Percentiles rank a stretch among this genome's conserved stretches.
phyloP scores from a whole-genome alignment of 2,329 filamentous ascomycete species.

The Sporothrix humicola region DNA sequence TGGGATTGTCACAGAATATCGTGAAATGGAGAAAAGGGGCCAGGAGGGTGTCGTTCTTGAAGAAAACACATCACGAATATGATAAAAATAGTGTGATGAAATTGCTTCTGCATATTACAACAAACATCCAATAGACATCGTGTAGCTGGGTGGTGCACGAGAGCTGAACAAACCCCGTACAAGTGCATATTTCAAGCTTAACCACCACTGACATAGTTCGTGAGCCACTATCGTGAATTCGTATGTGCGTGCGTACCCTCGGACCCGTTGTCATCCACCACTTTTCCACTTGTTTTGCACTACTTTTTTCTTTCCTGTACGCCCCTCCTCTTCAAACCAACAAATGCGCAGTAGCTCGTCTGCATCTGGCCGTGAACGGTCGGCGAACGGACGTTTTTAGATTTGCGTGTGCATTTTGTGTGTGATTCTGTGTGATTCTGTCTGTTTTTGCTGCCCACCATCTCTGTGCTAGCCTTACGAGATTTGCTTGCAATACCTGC shows the following conservation, averaged over 20 bases:
- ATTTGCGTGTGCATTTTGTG: neutral
- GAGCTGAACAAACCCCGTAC: neutral
- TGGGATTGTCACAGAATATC: neutral
- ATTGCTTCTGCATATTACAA: neutral
- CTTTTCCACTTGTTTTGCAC: neutral
- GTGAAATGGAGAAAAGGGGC: conserved; percentile 8
- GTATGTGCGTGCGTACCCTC: neutral
- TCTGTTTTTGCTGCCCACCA: neutral
- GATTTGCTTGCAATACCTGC: neutral
- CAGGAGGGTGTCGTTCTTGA: neutral
- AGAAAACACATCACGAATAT: neutral
- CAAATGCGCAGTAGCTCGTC: conserved; percentile 14
- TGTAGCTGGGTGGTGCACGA: neutral
- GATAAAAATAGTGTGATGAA: neutral
- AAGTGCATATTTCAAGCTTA: neutral
- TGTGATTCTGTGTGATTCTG: too few relatives aligned
- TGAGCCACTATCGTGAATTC: neutral
- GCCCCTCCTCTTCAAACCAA: neutral
- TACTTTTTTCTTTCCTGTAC: neutral
- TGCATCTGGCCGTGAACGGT: conserved; percentile 9
- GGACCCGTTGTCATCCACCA: neutral
- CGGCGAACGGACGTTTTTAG: conserved; percentile 8
- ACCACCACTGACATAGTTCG: too few relatives aligned
- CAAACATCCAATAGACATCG: neutral
- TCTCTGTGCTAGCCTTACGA: neutral